phyloP scores from a whole-genome alignment of 2,329 filamentous ascomycete genomes.

The Claviceps sorghi region DNA sequence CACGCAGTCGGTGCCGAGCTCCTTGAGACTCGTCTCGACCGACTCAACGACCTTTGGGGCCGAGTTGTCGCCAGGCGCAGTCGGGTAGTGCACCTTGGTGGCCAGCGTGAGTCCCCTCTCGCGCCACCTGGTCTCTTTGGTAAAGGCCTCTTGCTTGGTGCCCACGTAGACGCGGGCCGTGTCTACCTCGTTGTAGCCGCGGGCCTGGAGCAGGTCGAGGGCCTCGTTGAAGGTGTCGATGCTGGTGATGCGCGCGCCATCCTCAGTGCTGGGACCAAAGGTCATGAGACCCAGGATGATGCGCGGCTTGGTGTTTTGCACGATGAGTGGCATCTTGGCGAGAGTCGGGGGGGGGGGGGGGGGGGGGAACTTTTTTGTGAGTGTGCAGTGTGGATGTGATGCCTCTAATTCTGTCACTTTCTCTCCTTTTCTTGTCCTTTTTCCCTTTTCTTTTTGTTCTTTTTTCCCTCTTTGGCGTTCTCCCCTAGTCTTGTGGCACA shows the following conservation, averaged over 20 bases:
- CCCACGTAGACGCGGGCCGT: conserved; percentile 64
- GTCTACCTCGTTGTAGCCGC: conserved; percentile 73
- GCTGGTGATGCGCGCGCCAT: conserved; percentile 58
- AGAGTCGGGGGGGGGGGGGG: not conserved
- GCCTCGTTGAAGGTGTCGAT: conserved; percentile 51
- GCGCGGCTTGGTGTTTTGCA: conserved; percentile 38
- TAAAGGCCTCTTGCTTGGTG: conserved; percentile 65
- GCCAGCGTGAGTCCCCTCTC: conserved; percentile 63
- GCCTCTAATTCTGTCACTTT: no score
- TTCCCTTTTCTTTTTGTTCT: no score
- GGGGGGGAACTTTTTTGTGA: no score
- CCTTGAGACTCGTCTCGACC: conserved; percentile 53
- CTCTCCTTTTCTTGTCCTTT: no score
- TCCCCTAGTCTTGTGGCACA: no score
- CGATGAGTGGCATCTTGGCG: conserved; percentile 30
- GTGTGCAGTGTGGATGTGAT: no score
- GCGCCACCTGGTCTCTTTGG: conserved; percentile 60
- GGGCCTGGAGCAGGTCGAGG: conserved; percentile 61
- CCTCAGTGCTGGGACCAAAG: conserved; percentile 49
- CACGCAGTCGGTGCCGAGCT: conserved; percentile 57
- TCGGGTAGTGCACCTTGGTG: conserved; percentile 60
- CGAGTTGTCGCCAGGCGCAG: conserved; percentile 16
- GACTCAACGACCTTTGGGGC: conserved; percentile 48
- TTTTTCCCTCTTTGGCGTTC: no score
- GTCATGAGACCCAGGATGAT: conserved; percentile 80